phyloP scores from a whole-genome alignment of 164 flowering plant genomes.

The Aristolochia californica region DNA sequence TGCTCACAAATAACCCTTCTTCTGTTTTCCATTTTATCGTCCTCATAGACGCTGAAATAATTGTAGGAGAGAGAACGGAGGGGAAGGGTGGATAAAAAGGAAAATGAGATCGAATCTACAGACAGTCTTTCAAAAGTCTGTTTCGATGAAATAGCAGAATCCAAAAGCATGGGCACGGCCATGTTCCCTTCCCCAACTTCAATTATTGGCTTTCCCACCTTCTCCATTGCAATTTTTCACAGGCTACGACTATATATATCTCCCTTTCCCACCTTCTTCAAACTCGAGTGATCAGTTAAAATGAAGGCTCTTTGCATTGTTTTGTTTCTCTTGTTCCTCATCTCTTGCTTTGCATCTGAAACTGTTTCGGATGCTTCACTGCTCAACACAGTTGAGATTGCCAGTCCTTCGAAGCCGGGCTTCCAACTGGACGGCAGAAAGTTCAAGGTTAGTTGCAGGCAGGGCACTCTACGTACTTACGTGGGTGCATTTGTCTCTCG shows the following conservation, averaged over 20 bases:
- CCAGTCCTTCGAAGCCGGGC: slow-evolving; percentile 5
- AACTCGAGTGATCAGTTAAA: not conserved
- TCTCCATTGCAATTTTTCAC: slow-evolving; percentile 1
- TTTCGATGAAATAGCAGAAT: slow-evolving; percentile 9
- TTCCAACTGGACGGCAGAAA: not conserved
- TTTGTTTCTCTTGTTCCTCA: slow-evolving; percentile 21
- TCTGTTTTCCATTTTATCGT: no score
- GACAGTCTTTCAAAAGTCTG: slow-evolving; percentile 1
- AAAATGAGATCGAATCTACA: slow-evolving; percentile 2
- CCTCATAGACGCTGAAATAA: no score
- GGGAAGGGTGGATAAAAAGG: not conserved
- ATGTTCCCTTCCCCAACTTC: slow-evolving; percentile 18
- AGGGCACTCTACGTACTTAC: no score
- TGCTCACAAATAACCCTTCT: no score
- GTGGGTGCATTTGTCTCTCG: no score
- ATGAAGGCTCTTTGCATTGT: slow-evolving; percentile 22
- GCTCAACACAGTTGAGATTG: slow-evolving; percentile 11
- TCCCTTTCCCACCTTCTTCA: not conserved
- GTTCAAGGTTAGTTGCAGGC: slow-evolving; percentile 16
- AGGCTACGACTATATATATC: slow-evolving; percentile 16
- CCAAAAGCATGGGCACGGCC: slow-evolving; percentile 24
- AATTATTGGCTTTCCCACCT: slow-evolving; percentile 21
- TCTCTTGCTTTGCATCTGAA: slow-evolving; percentile 12
- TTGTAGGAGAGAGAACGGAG: not conserved
- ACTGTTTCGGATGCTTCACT: slow-evolving; percentile 7